Base-by-base conservation (phyloP, 805 yeast species). In the Candida alai region DNA sequence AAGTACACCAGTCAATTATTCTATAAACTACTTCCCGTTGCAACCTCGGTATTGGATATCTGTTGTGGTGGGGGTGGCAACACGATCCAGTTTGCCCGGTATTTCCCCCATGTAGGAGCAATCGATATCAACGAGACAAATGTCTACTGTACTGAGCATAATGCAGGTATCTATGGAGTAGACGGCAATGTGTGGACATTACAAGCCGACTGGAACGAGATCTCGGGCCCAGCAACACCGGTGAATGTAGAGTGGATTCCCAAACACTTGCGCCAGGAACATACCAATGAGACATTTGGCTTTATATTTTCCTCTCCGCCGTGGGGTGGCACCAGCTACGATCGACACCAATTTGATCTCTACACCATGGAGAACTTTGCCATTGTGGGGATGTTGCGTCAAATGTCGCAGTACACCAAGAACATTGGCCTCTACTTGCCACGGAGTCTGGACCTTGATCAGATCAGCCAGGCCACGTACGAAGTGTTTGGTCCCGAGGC, bases 21-120 rank as follows among this genome's bases (percentile, higher is more conserved):
- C 12, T 55, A 62, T 32, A 67, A 71, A 11, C 68, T 80, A 37
- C 52, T 75, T 15, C 85, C 80, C 0, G 49, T 68, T 0, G 69
- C 76, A 2, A 43, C 42, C 4, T 65, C 60, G 3, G 58, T 79
- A 0, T 52, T 82, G 10, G 96, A 87, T 49, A 69, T 84, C 2
- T 84, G 85, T 47, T 79, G 90, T 43, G 96, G 96, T 0, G 95
- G 88, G 1, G 96, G 95, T 1, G 95, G 95, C 0, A 86, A 86
- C 49, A 62, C 84, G 1, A 81, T 85, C 15, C 95, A 85, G 45
- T 74, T 88, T 54, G 84, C 89, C 30, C 48, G 64, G 35, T 42
- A 51, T 21, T 83, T 84, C 55, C 69, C 71, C 1, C 45, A 49
- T 17, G 81, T 78, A 1, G 72, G 76, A 22, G 87, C 83, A 2